phyloP scores from a whole-genome alignment of 2,329 filamentous ascomycete genomes.

The Aspergillus phoenicis region DNA sequence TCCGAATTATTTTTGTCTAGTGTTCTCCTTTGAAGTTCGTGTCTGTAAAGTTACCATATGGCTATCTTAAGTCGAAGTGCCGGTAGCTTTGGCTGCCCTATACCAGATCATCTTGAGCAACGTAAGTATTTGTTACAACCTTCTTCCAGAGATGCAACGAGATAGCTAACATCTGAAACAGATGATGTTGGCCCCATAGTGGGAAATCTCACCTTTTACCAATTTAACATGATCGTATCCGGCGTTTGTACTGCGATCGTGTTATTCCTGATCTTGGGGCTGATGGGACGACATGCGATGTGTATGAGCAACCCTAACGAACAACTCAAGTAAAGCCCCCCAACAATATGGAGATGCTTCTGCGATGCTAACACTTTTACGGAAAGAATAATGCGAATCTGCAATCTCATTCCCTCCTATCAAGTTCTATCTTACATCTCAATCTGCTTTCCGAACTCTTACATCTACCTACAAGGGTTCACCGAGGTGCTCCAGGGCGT shows the following conservation, averaged over 20 bases:
- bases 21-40: too few species aligned
- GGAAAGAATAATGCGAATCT: conserved; percentile 46
- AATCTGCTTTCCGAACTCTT: conserved; percentile 41
- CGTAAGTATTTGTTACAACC: too few species aligned
- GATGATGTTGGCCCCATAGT: conserved; percentile 11
- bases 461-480: conserved; percentile 46
- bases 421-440: conserved; percentile 44
- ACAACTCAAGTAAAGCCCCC: conserved; percentile 41
- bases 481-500: conserved; percentile 45
- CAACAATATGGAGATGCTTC: background rate
- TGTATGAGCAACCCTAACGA: conserved; percentile 47
- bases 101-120: too few species aligned
- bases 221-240: conserved; percentile 43
- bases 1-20: too few species aligned
- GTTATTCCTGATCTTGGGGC: conserved; percentile 30
- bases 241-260: conserved; percentile 38
- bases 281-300: conserved; percentile 42
- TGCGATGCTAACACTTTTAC: background rate
- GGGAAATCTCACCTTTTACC: conserved; percentile 31
- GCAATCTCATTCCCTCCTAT: conserved; percentile 46
- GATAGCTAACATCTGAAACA: too few species aligned
- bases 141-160: too few species aligned
- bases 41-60: too few species aligned
- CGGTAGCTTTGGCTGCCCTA: too few species aligned
- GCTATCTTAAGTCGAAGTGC: too few species aligned